These are phyloP conservation scores for Paramecium primaurelia DNA, from an alignment of 73 alveolate genomes.

Conservation along the genomic window DNA sequence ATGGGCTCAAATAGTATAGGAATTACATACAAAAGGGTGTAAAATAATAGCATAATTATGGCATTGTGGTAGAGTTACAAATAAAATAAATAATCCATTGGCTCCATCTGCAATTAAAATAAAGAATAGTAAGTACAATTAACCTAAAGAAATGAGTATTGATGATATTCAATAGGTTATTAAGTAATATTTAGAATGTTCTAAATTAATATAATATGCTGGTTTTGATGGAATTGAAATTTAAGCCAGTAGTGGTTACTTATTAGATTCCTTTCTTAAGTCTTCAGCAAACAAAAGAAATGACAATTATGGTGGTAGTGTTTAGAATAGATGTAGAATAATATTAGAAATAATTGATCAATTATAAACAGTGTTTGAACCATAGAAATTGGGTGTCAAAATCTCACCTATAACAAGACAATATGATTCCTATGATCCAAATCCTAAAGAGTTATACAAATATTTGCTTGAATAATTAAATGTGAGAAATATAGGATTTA, in stretches of 20 bases:
- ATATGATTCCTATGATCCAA: conserved; percentile 57
- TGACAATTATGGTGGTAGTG: conserved; percentile 90
- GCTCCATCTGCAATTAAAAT: background rate
- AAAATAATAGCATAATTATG: conserved; percentile 56
- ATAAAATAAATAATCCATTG: background rate
- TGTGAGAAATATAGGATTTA: conserved; percentile 46
- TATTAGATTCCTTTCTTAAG: conserved; percentile 72
- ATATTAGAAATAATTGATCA: conserved; percentile 67
- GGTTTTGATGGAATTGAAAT: conserved; percentile 93
- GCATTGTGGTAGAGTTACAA: conserved; percentile 66
- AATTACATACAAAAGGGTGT: conserved; percentile 42
- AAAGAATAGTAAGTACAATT: background rate
- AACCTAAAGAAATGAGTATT: background rate
- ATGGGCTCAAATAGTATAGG: conserved; percentile 47
- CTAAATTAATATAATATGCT: conserved; percentile 62
- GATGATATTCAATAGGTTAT: background rate
- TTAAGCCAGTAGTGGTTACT: conserved; percentile 76
- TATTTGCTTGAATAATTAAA: background rate
- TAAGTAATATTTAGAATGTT: background rate
- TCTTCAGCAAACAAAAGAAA: conserved; percentile 73
- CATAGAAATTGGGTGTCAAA: background rate
- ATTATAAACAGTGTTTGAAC: conserved; percentile 15
- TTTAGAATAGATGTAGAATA: conserved; percentile 79
- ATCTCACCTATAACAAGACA: background rate
- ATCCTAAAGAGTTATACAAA: conserved; percentile 55